phyloP scores from a whole-genome alignment of 257 asterid genomes.

The Scutellaria galericulata region DNA sequence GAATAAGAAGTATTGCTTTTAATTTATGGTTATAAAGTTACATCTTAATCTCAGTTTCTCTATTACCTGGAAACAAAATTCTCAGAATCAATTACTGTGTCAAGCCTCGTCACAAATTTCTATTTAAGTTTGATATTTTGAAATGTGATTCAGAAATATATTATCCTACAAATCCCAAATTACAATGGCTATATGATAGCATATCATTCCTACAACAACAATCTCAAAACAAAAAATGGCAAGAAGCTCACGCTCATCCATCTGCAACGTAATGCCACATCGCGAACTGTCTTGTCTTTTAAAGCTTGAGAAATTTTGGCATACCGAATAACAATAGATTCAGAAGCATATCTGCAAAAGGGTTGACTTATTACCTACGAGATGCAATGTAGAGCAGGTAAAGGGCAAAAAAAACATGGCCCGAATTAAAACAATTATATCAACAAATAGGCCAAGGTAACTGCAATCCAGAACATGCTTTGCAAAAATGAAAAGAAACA shows the following conservation, averaged over 20 bases:
- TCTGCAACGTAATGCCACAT: constrained; percentile 89
- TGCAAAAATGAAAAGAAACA: constrained; percentile 20
- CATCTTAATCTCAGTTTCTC: neutral
- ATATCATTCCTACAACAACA: constrained; percentile 4
- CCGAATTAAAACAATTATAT: constrained; percentile 18
- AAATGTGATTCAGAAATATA: constrained; percentile 17
- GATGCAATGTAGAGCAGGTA: constrained; percentile 18
- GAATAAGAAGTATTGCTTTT: neutral
- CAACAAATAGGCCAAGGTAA: neutral
- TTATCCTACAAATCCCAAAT: constrained; percentile 20
- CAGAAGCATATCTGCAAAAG: constrained; percentile 78
- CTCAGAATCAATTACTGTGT: neutral
- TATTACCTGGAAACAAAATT: neutral
- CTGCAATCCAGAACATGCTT: constrained; percentile 9
- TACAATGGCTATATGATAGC: neutral
- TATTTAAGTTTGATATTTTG: constrained; percentile 5
- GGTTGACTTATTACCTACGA: constrained; percentile 17
- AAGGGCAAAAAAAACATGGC: constrained; percentile 13
- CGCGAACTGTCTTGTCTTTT: constrained; percentile 91
- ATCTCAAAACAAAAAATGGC: constrained; percentile 8
- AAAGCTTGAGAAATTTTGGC: constrained; percentile 84
- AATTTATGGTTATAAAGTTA: constrained; percentile 2
- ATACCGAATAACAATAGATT: constrained; percentile 56
- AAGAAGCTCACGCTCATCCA: constrained; percentile 82
- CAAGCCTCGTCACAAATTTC: constrained; percentile 20